Evolutionary conservation across 345 rosid species (phyloP), one percentile per base, ranked within the genome.

Genomic region (Sapria himalayana): DNA sequence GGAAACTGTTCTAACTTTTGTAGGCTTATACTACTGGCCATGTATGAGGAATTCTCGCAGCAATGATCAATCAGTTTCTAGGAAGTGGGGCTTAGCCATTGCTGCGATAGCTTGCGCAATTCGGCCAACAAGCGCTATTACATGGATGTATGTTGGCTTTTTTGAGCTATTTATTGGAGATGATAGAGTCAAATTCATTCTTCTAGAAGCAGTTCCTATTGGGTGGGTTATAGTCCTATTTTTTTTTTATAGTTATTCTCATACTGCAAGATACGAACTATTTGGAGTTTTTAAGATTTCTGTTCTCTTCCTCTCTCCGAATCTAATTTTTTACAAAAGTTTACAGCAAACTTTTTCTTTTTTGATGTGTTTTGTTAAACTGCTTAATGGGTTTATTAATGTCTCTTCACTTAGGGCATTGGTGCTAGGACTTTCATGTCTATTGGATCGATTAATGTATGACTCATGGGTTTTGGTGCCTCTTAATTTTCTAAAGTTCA

Each of bases 401-500:
- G 27, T 44, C 43, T 34, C 39, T 6, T 38, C 23, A 32, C 37
- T 60, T 63, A 89, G 94, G 85, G 64, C 46, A 45, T 42, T 76
- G 63, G 69, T 79, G 45, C 71, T 82, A 24, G 84, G 81, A 37
- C 49, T 82, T 32, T 50, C 70, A 11, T 68, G 64, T 57, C 54
- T 69, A 23, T 46, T 89, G 63, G 93, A 89, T 51, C 72, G 68
- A 36, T 46, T 76, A 58, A 72, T 76, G 72, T 82, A 79, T 31
- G 85, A 81, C 39, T 68, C 84, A 12, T 82, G 97, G 97, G 57
- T 82, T 58, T 60, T 76, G 44, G 93, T 74, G 32, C 94, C 94
- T 35, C 64, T 79, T 48, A 82, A 82, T 62, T 89, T 89, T 61
- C 72, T 89, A 13, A 64, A 63, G 67, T 89, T 82, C 78, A 82